phyloP scores from a whole-genome alignment of 306 rosid genomes.

The Hippophae tibetana region DNA sequence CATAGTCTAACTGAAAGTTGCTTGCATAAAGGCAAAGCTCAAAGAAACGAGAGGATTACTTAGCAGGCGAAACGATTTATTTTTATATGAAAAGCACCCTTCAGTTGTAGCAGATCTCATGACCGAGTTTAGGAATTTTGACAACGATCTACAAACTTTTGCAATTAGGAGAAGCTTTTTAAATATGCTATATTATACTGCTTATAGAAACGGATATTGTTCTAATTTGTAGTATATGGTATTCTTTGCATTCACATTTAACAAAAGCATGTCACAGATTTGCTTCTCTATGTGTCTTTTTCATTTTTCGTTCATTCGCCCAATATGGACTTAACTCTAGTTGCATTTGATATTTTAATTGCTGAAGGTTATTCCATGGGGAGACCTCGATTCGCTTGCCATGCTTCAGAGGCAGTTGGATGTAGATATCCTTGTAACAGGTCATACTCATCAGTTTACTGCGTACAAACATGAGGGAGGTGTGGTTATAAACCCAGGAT shows the following conservation, averaged over 20 bases:
- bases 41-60: too few relatives aligned
- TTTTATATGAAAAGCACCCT: too few relatives aligned
- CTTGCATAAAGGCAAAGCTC: too few relatives aligned
- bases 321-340: not conserved
- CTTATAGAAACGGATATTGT: not conserved
- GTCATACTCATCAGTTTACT: slow-evolving; percentile 94
- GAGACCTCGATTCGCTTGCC: slow-evolving; percentile 94
- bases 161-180: too few relatives aligned
- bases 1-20: too few relatives aligned
- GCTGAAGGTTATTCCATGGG: slow-evolving; percentile 96
- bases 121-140: too few relatives aligned
- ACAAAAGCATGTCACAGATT: slow-evolving; percentile 1
- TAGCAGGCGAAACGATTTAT: too few relatives aligned
- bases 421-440: slow-evolving; percentile 95
- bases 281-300: not conserved
- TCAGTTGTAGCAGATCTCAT: too few relatives aligned
- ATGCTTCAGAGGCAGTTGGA: slow-evolving; percentile 99
- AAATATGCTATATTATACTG: too few relatives aligned
- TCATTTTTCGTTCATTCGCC: not conserved
- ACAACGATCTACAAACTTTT: too few relatives aligned
- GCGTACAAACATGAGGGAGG: slow-evolving; percentile 98
- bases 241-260: not conserved
- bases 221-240: not conserved
- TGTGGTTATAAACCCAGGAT: slow-evolving; percentile 94
- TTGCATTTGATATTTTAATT: slow-evolving; percentile 17